Evolutionary conservation across 2,329 filamentous ascomycete species (phyloP).

Genomic region (Iodosphaeria phyllophila): DNA sequence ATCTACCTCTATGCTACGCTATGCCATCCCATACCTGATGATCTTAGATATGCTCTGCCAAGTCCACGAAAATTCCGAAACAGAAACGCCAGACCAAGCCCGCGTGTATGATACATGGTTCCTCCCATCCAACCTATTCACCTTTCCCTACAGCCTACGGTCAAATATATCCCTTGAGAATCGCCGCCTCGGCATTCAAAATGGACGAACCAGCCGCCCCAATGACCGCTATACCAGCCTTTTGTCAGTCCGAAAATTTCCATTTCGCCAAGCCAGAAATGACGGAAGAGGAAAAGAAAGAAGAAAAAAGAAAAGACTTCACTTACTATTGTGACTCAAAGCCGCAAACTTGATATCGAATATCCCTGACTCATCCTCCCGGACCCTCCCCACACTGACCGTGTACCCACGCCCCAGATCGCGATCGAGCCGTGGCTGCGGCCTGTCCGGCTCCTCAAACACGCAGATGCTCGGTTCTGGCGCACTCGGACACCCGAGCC

Average conservation of each 20-base stretch:
- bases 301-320: background rate
- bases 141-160: no score
- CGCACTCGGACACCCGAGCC: slow-evolving; percentile 71
- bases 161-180: slow-evolving; percentile 77
- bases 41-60: no score
- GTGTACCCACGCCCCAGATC: slow-evolving; percentile 76
- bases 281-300: no score
- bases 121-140: no score
- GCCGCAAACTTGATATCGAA: slow-evolving; percentile 94
- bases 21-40: no score
- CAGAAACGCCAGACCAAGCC: no score
- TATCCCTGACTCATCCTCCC: slow-evolving; percentile 71
- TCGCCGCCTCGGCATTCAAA: slow-evolving; percentile 79
- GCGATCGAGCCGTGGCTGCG: slow-evolving; percentile 79
- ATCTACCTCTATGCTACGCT: no score
- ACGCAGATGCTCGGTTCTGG: slow-evolving; percentile 68
- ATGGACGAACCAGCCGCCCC: slow-evolving; percentile 93
- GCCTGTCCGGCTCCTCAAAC: slow-evolving; percentile 76
- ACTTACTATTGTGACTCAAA: slow-evolving; percentile 59
- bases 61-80: no score
- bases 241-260: background rate
- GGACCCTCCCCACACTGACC: slow-evolving; percentile 72
- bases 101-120: no score
- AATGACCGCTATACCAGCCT: slow-evolving; percentile 48
- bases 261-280: no score